These are phyloP conservation scores for Aspergillus ellipticus DNA, from an alignment of 495 filamentous ascomycete species.

Conservation along the genomic window DNA sequence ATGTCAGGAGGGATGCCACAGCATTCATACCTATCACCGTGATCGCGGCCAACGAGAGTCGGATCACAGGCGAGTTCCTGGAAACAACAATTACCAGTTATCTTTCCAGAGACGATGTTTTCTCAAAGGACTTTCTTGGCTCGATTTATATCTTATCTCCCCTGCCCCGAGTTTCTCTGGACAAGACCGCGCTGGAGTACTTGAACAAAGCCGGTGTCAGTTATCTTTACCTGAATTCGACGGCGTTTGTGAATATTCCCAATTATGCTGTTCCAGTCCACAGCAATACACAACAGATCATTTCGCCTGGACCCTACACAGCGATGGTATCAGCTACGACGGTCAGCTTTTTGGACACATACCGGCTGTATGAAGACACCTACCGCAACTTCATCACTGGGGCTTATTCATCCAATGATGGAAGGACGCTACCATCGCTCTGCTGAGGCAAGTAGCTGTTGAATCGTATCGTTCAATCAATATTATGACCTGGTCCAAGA, in stretches of 20 bases:
- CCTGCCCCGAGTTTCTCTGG: not conserved
- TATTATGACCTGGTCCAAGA: no score
- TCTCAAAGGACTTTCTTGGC: not conserved
- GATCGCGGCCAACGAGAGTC: conserved; percentile 14
- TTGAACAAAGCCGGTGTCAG: not conserved
- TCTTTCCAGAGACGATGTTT: conserved; percentile 10
- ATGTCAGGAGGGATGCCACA: not conserved
- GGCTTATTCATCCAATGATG: conserved; percentile 36
- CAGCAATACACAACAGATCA: not conserved
- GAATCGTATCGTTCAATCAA: no score
- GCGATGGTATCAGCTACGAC: not conserved
- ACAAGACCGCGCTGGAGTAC: conserved; percentile 11
- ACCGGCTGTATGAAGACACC: conserved; percentile 45
- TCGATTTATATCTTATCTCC: conserved; percentile 8
- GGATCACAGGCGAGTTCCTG: conserved; percentile 15
- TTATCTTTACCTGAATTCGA: not conserved
- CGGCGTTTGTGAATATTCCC: not conserved
- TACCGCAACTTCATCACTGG: conserved; percentile 39
- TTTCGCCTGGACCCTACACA: conserved; percentile 39
- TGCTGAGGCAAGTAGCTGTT: no score
- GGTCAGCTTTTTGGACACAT: conserved; percentile 41
- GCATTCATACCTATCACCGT: conserved; percentile 20
- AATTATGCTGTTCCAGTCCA: not conserved
- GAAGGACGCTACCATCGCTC: no score
- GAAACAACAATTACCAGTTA: conserved; percentile 5